Percentiles rank a stretch among this genome's conserved stretches.
phyloP scores from a whole-genome alignment of 768 basidiomycete species.

The Gloeopeniophorella convolvens region DNA sequence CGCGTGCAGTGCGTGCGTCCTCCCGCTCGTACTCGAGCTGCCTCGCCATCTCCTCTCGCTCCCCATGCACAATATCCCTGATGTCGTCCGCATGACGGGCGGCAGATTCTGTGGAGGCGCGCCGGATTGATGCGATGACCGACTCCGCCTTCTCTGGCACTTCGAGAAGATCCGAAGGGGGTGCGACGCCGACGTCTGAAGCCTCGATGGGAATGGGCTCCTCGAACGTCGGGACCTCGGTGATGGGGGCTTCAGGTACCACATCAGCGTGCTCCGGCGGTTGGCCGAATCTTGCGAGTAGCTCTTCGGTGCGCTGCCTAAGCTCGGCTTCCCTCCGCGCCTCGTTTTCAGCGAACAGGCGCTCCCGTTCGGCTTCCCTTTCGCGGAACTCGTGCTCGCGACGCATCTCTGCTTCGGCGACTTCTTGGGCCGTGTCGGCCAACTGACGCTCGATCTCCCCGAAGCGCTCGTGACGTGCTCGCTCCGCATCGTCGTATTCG shows the following conservation, averaged over 20 bases:
- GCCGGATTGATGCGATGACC: conserved; percentile 32
- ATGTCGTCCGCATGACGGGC: conserved; percentile 52
- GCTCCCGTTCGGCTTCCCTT: conserved; percentile 60
- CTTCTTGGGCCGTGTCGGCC: conserved; percentile 39
- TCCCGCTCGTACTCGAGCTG: conserved; percentile 17
- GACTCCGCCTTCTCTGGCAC: conserved; percentile 27
- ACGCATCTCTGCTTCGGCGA: conserved; percentile 53
- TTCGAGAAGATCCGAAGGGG: conserved; percentile 15
- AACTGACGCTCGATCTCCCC: conserved; percentile 49
- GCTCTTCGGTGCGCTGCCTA: conserved; percentile 41
- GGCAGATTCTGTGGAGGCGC: conserved; percentile 48
- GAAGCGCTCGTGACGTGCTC: conserved; percentile 45
- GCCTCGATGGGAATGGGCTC: not conserved
- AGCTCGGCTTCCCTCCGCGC: conserved; percentile 52
- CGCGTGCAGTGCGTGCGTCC: conserved; percentile 18
- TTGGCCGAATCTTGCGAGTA: conserved; percentile 28
- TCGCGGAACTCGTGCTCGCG: conserved; percentile 59
- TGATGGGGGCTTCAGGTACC: not conserved
- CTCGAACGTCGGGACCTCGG: too few relatives aligned
- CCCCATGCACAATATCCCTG: conserved; percentile 32
- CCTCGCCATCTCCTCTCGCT: conserved; percentile 20
- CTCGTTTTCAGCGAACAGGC: conserved; percentile 54
- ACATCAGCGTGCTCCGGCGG: not conserved
- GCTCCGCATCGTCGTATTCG: conserved; percentile 39
- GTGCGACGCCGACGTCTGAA: not conserved